These are phyloP conservation scores for Thelephora ganbajun DNA, from an alignment of 768 basidiomycete species.

Conservation along the genomic window DNA sequence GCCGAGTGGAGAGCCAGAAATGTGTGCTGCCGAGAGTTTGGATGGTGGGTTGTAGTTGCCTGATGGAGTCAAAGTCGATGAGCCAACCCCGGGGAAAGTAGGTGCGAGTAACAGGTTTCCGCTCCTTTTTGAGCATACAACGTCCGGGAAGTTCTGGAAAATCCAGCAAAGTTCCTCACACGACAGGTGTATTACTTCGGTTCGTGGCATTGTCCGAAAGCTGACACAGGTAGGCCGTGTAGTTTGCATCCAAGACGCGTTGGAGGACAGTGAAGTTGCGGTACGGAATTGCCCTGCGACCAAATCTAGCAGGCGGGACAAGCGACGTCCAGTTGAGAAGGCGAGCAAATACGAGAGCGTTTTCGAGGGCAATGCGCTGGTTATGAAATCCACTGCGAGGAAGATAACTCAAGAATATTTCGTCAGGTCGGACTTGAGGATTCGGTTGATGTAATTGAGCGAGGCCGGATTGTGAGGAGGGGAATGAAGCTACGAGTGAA, in stretches of 20 bases:
- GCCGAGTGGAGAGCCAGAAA: constrained; percentile 28
- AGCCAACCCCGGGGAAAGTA: constrained; percentile 59
- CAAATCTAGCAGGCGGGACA: constrained; percentile 62
- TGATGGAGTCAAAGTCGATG: constrained; percentile 34
- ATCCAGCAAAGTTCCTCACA: too few species aligned
- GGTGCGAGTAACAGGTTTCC: constrained; percentile 29
- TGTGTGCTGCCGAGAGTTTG: constrained; percentile 37
- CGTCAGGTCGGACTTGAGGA: constrained; percentile 11
- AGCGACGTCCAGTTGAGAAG: constrained; percentile 67
- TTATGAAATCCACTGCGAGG: constrained; percentile 82
- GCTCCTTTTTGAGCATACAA: constrained; percentile 31
- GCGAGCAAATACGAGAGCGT: constrained; percentile 59
- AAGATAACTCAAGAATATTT: constrained; percentile 57
- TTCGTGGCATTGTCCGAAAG: too few species aligned
- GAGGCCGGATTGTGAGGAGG: background rate
- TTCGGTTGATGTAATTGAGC: background rate
- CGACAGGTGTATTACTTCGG: too few species aligned
- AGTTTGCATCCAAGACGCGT: constrained; percentile 11
- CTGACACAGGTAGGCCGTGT: background rate
- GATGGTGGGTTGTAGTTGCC: constrained; percentile 26
- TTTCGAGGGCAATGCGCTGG: constrained; percentile 77
- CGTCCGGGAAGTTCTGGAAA: too few species aligned
- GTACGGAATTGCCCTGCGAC: constrained; percentile 45
- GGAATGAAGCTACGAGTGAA: background rate
- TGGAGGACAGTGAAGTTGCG: constrained; percentile 35